phyloP scores from a whole-genome alignment of 495 filamentous ascomycete genomes.

The Monascus purpureus region DNA sequence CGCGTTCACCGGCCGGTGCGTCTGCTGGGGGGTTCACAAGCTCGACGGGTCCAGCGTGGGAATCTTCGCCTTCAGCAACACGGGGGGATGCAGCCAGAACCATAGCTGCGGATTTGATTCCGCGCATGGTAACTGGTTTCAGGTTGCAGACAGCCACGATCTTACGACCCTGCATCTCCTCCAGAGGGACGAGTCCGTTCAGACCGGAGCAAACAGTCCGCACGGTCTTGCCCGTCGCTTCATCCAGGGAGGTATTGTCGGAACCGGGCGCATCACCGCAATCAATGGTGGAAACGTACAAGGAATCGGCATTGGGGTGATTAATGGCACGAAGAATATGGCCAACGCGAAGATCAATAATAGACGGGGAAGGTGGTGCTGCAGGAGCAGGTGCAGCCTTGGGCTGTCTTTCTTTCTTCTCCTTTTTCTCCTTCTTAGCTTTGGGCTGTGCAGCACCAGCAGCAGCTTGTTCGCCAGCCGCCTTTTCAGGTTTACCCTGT shows the following conservation, averaged over 20 bases:
- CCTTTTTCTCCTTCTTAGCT: slow-evolving; percentile 75
- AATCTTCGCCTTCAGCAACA: slow-evolving; percentile 60
- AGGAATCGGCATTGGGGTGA: slow-evolving; percentile 91
- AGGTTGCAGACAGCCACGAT: slow-evolving; percentile 92
- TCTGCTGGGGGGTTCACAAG: slow-evolving; percentile 76
- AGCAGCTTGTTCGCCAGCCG: slow-evolving; percentile 24
- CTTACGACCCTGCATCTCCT: slow-evolving; percentile 92
- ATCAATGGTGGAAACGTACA: slow-evolving; percentile 93
- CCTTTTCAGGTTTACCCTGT: slow-evolving; percentile 38
- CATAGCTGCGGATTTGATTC: slow-evolving; percentile 92
- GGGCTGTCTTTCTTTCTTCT: slow-evolving; percentile 55
- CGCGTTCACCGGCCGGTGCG: slow-evolving; percentile 65
- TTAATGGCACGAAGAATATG: slow-evolving; percentile 91
- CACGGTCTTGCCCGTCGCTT: slow-evolving; percentile 75
- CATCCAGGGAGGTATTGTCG: slow-evolving; percentile 61
- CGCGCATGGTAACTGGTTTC: slow-evolving; percentile 97
- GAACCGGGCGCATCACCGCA: slow-evolving; percentile 78
- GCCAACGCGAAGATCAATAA: slow-evolving; percentile 90
- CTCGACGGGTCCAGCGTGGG: slow-evolving; percentile 84
- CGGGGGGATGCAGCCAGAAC: slow-evolving; percentile 85
- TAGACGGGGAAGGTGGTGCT: slow-evolving; percentile 59
- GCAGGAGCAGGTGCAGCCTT: slow-evolving; percentile 50
- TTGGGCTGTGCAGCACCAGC: slow-evolving; percentile 26
- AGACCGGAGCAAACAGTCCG: slow-evolving; percentile 94
- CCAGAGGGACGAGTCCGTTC: slow-evolving; percentile 81